These are phyloP conservation scores for Haplographium delicatum DNA, from an alignment of 495 filamentous ascomycete species.

Conservation along the genomic window DNA sequence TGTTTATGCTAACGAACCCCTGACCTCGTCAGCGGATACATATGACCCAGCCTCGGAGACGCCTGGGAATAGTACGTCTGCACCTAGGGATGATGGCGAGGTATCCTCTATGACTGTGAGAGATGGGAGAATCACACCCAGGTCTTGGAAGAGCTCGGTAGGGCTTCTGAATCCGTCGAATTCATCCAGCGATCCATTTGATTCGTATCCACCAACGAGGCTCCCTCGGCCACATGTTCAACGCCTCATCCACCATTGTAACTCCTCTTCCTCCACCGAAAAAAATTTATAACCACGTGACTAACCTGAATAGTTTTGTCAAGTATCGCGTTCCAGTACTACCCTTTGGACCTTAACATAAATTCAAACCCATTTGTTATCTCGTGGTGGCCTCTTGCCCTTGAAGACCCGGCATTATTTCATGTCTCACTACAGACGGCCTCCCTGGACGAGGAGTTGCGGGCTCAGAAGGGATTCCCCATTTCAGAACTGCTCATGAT, in stretches of 20 bases:
- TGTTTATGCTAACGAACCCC: constrained; percentile 44
- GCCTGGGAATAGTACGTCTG: neutral
- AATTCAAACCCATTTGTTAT: constrained; percentile 46
- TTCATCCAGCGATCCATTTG: constrained; percentile 49
- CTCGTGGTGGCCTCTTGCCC: constrained; percentile 49
- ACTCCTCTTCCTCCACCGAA: too few species aligned
- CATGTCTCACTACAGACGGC: constrained; percentile 50
- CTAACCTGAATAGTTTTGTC: constrained; percentile 35
- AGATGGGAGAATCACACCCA: too few species aligned
- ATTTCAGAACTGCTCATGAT: constrained; percentile 46
- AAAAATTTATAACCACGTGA: too few species aligned
- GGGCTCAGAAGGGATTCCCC: constrained; percentile 41
- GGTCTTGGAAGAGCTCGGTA: too few species aligned
- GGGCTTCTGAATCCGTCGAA: too few species aligned
- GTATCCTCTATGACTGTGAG: too few species aligned
- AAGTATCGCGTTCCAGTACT: constrained; percentile 51
- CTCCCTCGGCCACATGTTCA: constrained; percentile 41
- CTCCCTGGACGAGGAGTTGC: constrained; percentile 45
- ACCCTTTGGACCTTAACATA: constrained; percentile 43
- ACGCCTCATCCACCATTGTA: constrained; percentile 46
- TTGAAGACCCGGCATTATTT: constrained; percentile 46
- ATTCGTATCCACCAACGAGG: constrained; percentile 45
- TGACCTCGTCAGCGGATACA: constrained; percentile 23
- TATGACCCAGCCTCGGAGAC: too few species aligned
- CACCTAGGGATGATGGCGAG: neutral